Evolutionary conservation across 2,329 filamentous ascomycete genomes (phyloP).

Genomic region (Xylariaceae sp.): DNA sequence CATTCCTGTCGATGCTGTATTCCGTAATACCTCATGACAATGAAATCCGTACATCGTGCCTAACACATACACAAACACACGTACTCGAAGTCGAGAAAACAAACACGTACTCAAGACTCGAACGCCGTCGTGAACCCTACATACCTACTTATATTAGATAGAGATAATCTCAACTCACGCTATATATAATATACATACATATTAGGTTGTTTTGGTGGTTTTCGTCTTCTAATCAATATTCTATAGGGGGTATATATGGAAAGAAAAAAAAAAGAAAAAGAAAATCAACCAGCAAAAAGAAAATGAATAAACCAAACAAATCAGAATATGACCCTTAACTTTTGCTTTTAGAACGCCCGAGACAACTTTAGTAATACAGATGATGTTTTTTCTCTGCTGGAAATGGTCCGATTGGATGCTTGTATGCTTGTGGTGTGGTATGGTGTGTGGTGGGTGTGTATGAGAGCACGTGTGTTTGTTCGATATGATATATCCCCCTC

Average conservation of each 20-base stretch:
- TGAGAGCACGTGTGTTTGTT: no score
- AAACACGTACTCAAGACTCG: background rate
- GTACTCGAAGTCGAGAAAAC: background rate
- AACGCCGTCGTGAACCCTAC: background rate
- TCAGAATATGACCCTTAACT: background rate
- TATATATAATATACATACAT: background rate
- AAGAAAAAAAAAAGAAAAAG: background rate
- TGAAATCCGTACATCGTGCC: no score
- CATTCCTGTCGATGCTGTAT: no score
- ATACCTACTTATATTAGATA: background rate
- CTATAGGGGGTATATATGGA: slow-evolving; percentile 17
- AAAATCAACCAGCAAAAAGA: no score
- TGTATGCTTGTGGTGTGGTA: no score
- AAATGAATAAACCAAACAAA: no score
- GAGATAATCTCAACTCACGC: slow-evolving; percentile 1
- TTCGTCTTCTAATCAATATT: slow-evolving; percentile 12
- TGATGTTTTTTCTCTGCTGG: no score
- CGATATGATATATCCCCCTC: background rate
- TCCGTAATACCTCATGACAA: no score
- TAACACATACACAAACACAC: background rate
- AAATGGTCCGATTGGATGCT: no score
- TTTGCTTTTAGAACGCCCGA: background rate
- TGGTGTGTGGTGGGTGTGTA: no score
- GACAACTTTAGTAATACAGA: no score
- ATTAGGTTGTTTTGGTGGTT: background rate